Base-by-base conservation (phyloP, 768 basidiomycete species). In the Crassisporium funariophilum region DNA sequence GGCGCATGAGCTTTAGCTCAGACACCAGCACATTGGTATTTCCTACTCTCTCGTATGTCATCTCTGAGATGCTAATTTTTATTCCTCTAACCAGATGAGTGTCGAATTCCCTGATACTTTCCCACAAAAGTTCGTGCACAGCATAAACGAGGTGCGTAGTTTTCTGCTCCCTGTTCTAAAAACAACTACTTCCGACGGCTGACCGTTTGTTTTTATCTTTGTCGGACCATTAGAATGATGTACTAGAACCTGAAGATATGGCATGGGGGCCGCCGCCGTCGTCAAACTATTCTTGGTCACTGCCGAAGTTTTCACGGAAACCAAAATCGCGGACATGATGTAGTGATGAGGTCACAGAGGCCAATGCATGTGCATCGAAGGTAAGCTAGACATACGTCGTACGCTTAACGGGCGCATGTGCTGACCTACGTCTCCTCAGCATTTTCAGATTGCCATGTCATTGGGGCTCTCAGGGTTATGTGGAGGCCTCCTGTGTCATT, bases 221-320 rank as follows among this genome's bases (percentile, higher is more conserved):
- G 21, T 42, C 33, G 25, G 42, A 20, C 22, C 29, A 41, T 33
- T 29, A 62, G 61, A 57, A 53, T 23, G 65, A 65, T 31, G 65
- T 66, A 59, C 59, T 74, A 7, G 65, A 65, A n/a, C 56, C 56
- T 4, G 69, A 76, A 41, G 65, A 76, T 46, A 62, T 61, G 41
- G 71, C 75, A 9, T 77, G 74, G 73, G 61, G 59, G 17, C 47
- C 60, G 4, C 62, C 59, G n/a, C 58, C 64, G 27, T 52, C 56
- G 17, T 41, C 52, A n/a, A 47, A 42, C 33, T 47, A 47, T 23
- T 56, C 54, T 35, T 57, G 55, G 59, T 25, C 44, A 19, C 23
- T 60, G 29, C 61, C 58, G 9, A 52, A 41, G 41, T 60, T 64
- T 46, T 56, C 62, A 27, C 56, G 60, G 40, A 55, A 52, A 47